These are phyloP conservation scores for Ceratocystis smalleyi DNA, from an alignment of 2,329 filamentous ascomycete genomes.

Conservation along the genomic window DNA sequence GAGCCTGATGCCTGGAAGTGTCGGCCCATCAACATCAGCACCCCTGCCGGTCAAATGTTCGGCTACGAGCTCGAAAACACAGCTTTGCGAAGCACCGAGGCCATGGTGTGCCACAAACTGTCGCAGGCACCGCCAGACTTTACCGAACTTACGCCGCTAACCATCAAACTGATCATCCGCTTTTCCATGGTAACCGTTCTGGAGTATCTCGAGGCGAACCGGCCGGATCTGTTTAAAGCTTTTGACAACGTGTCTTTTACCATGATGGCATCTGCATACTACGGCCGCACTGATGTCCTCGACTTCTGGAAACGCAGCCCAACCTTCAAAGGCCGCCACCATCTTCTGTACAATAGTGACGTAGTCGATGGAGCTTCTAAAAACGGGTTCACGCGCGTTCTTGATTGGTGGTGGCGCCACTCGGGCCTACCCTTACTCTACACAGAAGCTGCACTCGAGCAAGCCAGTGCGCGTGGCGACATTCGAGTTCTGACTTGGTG, in stretches of 20 bases:
- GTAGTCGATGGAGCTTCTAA: constrained; percentile 77
- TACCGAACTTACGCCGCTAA: constrained; percentile 57
- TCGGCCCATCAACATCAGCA: constrained; percentile 36
- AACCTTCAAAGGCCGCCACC: constrained; percentile 66
- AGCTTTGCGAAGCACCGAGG: constrained; percentile 55
- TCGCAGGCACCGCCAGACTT: constrained; percentile 55
- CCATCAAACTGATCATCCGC: constrained; percentile 79
- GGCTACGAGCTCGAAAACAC: constrained; percentile 74
- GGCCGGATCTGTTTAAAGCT: constrained; percentile 60
- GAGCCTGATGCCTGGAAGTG: constrained; percentile 59
- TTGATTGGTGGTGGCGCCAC: constrained; percentile 84
- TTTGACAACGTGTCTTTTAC: constrained; percentile 76
- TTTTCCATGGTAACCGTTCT: constrained; percentile 73
- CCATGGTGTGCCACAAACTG: constrained; percentile 59
- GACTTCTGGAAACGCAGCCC: constrained; percentile 82
- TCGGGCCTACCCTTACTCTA: constrained; percentile 65
- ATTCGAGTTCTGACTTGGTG: constrained; percentile 87
- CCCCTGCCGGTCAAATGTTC: constrained; percentile 31
- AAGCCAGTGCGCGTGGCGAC: constrained; percentile 70
- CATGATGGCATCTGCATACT: constrained; percentile 75
- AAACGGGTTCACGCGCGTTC: constrained; percentile 66
- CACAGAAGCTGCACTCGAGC: constrained; percentile 74
- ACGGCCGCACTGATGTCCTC: constrained; percentile 67
- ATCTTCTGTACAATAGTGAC: constrained; percentile 52
- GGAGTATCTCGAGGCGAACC: constrained; percentile 46